A percentile compares a stretch with the other conserved stretches of the same genome.
phyloP scores from a whole-genome alignment of 2,329 filamentous ascomycete species.

The Fusarium chlamydosporum region DNA sequence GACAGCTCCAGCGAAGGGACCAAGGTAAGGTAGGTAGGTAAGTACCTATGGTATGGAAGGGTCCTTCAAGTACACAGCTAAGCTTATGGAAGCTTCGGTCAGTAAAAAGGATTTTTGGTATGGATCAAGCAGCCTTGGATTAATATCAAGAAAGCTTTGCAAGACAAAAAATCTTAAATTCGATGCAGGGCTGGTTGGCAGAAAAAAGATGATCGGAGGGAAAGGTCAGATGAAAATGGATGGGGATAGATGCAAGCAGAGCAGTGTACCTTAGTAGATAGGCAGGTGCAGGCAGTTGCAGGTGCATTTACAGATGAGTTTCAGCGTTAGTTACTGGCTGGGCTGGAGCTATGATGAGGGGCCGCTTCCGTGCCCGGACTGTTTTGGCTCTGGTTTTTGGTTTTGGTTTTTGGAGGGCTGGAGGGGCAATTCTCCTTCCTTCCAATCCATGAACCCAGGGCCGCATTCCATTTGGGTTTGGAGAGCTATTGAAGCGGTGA shows the following conservation, averaged over 20 bases:
- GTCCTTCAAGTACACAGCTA: constrained; percentile 3
- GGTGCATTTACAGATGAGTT: constrained; percentile 24
- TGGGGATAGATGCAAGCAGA: constrained; percentile 32
- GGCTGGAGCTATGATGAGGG: constrained; percentile 43
- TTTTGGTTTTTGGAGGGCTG: constrained; percentile 6
- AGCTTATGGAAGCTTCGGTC: background rate
- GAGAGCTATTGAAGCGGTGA: constrained; percentile 4
- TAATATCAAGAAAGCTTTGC: background rate
- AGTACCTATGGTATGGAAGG: background rate
- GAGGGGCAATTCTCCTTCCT: constrained; percentile 4
- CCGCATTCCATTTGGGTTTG: background rate
- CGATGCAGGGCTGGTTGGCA: constrained; percentile 32
- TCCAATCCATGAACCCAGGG: background rate
- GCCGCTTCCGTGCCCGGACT: constrained; percentile 13
- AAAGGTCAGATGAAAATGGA: constrained; percentile 36
- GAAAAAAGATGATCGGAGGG: constrained; percentile 29
- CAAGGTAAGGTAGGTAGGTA: constrained; percentile 12
- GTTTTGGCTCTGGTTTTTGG: constrained; percentile 4
- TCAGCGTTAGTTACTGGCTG: constrained; percentile 26
- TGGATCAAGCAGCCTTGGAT: background rate
- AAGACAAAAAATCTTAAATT: constrained; percentile 11
- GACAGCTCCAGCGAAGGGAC: constrained; percentile 22
- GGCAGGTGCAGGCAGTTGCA: constrained; percentile 4
- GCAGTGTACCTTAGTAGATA: background rate
- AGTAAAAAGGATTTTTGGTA: background rate